A percentile compares a stretch with the other conserved stretches of the same genome.
These are phyloP conservation scores for Tripterygium wilfordii DNA, from an alignment of 177 flowering plant genomes.

Conservation along the genomic window DNA sequence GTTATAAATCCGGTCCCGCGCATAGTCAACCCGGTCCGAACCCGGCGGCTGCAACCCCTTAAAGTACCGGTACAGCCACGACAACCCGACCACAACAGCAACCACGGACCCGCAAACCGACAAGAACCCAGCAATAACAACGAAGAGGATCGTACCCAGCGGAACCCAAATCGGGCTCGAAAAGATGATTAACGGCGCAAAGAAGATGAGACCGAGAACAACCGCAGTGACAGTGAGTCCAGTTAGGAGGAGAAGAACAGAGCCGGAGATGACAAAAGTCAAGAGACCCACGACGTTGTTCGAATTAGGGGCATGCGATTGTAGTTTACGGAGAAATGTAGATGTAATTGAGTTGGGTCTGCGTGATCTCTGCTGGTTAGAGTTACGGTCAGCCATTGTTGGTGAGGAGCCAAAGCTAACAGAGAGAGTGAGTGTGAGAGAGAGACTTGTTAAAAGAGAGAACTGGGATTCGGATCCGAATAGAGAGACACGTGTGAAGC, in stretches of 20 bases:
- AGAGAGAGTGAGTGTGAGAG: too few species aligned
- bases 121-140: slow-evolving; percentile 39
- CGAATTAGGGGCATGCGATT: slow-evolving; percentile 53
- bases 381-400: too few species aligned
- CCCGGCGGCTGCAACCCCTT: slow-evolving; percentile 69
- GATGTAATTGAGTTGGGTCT: too few species aligned
- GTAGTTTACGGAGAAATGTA: slow-evolving; percentile 40
- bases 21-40: slow-evolving; percentile 71
- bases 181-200: slow-evolving; percentile 63
- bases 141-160: slow-evolving; percentile 34
- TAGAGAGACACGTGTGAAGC: too few species aligned
- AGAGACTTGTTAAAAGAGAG: too few species aligned
- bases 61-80: slow-evolving; percentile 77
- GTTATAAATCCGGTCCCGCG: slow-evolving; percentile 70
- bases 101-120: slow-evolving; percentile 43
- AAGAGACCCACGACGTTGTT: slow-evolving; percentile 63
- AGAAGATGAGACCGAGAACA: slow-evolving; percentile 53
- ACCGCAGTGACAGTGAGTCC: slow-evolving; percentile 64
- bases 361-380: too few species aligned
- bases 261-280: slow-evolving; percentile 55
- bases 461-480: too few species aligned
- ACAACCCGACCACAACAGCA: slow-evolving; percentile 32
- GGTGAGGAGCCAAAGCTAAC: too few species aligned
- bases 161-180: slow-evolving; percentile 94
- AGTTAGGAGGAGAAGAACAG: slow-evolving; percentile 56